Conservation (phyloP, 495 filamentous ascomycete genomes). For the Annulohypoxylon bovei region DNA sequence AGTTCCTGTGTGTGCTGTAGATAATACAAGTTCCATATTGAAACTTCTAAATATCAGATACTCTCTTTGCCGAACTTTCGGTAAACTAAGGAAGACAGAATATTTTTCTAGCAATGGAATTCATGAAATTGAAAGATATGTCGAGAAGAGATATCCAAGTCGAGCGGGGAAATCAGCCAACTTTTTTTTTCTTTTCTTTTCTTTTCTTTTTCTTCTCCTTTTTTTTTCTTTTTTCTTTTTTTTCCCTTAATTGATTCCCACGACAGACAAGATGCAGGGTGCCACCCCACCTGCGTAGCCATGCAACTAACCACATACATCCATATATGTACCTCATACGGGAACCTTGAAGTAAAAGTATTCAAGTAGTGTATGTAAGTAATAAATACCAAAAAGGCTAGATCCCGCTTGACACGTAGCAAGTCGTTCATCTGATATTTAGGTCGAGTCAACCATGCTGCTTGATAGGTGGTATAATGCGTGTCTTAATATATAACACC, state of each 20-base stretch:
- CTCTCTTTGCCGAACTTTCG: slow-evolving; percentile 26
- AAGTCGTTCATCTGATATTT: slow-evolving; percentile 22
- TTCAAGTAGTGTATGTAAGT: not conserved
- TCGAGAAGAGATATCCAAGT: slow-evolving; percentile 17
- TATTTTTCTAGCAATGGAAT: not conserved
- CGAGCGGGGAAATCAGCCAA: slow-evolving; percentile 29
- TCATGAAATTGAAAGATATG: not conserved
- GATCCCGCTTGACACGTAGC: slow-evolving; percentile 31
- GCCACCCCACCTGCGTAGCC: slow-evolving; percentile 25
- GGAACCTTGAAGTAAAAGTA: not conserved
- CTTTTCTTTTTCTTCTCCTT: not conserved
- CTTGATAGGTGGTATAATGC: slow-evolving; percentile 6
- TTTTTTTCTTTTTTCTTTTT: not conserved
- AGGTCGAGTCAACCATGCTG: slow-evolving; percentile 8
- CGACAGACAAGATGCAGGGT: slow-evolving; percentile 14
- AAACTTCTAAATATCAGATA: not conserved
- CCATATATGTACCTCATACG: not conserved
- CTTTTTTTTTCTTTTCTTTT: slow-evolving; percentile 1
- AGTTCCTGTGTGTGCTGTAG: not conserved
- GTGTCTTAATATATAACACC: not conserved
- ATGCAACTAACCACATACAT: not conserved
- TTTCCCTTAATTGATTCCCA: slow-evolving; percentile 6
- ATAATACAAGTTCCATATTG: not conserved
- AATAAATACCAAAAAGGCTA: slow-evolving; percentile 18
- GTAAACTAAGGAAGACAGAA: slow-evolving; percentile 8